These are phyloP conservation scores for Rutstroemia sydowiana DNA, from an alignment of 2,329 filamentous ascomycete species.

Conservation along the genomic window DNA sequence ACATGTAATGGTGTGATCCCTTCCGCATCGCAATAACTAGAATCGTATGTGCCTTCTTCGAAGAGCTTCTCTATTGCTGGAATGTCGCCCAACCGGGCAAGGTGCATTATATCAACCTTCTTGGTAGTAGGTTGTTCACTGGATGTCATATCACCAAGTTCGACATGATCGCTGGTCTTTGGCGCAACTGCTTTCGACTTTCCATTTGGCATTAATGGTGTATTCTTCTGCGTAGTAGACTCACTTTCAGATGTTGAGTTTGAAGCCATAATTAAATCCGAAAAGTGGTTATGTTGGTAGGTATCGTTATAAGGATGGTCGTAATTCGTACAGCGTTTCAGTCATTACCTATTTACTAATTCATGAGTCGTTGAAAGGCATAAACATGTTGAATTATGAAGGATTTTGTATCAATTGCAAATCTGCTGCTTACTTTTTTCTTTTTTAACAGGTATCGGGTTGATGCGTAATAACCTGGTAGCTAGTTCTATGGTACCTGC, in stretches of 20 bases:
- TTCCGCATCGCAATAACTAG: conserved; percentile 79
- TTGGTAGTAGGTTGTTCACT: conserved; percentile 20
- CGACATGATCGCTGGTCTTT: conserved; percentile 41
- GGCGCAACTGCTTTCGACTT: conserved; percentile 48
- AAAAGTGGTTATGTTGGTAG: too few species aligned
- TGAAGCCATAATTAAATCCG: conserved; percentile 17
- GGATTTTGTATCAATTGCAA: neutral
- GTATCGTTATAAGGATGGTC: neutral
- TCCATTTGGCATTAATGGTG: conserved; percentile 45
- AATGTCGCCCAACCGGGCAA: conserved; percentile 83
- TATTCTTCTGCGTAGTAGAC: conserved; percentile 16
- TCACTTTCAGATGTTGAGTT: conserved; percentile 15
- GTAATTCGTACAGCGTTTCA: neutral
- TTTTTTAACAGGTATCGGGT: neutral
- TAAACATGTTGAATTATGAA: neutral
- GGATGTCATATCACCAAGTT: conserved; percentile 28
- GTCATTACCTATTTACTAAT: neutral
- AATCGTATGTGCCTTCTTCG: conserved; percentile 71
- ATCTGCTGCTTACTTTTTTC: neutral
- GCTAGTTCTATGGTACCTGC: too few species aligned
- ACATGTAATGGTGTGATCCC: conserved; percentile 95
- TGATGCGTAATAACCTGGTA: neutral
- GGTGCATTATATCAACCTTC: conserved; percentile 88
- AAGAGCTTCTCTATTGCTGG: conserved; percentile 83
- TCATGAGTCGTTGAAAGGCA: conserved; percentile 1